phyloP scores from a whole-genome alignment of 345 rosid species.

The Kandelia obovata region DNA sequence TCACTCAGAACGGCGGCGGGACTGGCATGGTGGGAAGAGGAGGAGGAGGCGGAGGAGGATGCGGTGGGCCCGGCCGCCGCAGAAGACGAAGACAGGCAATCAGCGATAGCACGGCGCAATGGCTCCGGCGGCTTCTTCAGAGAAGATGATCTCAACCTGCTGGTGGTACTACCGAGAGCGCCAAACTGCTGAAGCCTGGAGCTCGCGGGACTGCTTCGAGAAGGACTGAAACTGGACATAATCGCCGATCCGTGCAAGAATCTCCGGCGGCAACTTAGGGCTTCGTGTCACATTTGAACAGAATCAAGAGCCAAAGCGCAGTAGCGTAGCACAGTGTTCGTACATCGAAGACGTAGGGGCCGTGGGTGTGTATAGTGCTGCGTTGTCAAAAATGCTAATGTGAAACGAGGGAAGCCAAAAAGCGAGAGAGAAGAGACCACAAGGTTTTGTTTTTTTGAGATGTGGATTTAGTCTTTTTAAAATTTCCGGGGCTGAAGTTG shows the following conservation, averaged over 20 bases:
- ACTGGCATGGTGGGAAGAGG: conserved; percentile 52
- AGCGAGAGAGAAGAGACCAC: background rate
- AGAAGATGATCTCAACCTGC: conserved; percentile 85
- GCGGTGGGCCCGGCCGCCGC: conserved; percentile 46
- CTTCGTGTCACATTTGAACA: background rate
- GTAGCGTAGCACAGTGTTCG: background rate
- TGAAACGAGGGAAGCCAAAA: background rate
- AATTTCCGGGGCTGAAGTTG: too few relatives aligned
- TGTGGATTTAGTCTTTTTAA: conserved; percentile 15
- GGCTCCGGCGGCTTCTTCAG: conserved; percentile 94
- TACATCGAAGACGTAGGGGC: background rate
- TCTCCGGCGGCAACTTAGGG: background rate
- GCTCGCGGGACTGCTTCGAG: conserved; percentile 63
- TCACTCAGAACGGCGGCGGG: conserved; percentile 56
- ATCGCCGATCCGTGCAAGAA: background rate
- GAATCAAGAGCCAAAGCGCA: conserved; percentile 2
- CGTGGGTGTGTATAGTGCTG: background rate
- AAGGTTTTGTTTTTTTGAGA: too few relatives aligned
- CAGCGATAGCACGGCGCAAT: conserved; percentile 83
- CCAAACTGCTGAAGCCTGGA: conserved; percentile 53
- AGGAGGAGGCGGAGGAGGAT: conserved; percentile 37
- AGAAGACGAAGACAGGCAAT: conserved; percentile 53
- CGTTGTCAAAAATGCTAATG: background rate
- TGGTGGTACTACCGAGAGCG: conserved; percentile 36
- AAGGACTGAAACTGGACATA: conserved; percentile 59